Conservation (phyloP, 805 yeast species). For the Metschnikowia kunwiensis region DNA sequence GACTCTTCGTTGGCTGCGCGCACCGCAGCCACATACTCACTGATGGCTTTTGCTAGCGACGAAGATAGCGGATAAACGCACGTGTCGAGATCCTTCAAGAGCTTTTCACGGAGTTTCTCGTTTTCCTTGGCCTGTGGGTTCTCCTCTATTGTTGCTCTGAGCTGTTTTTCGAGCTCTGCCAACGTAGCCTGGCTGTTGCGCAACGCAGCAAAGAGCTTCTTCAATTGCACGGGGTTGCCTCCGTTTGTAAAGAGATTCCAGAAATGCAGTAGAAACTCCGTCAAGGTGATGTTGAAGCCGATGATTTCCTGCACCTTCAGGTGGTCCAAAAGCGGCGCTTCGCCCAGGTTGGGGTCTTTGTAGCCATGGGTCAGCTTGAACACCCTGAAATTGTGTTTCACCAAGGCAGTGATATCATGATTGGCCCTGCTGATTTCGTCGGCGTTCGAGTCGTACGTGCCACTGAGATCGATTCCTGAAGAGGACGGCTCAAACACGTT, state of each 20-base stretch:
- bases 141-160: constrained; percentile 14
- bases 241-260: constrained; percentile 40
- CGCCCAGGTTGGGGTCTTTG: constrained; percentile 14
- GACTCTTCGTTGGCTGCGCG: constrained; percentile 18
- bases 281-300: constrained; percentile 37
- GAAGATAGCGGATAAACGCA: constrained; percentile 32
- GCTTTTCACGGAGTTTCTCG: constrained; percentile 33
- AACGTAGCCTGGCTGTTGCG: constrained; percentile 34
- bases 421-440: constrained; percentile 43
- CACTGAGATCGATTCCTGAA: constrained; percentile 25
- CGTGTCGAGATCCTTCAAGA: constrained; percentile 30
- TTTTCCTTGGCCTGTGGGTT: constrained; percentile 22
- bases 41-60: constrained; percentile 34
- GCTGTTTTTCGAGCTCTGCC: constrained; percentile 25
- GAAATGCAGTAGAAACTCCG: constrained; percentile 42
- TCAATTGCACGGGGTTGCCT: constrained; percentile 36
- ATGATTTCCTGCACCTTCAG: constrained; percentile 32
- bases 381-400: constrained; percentile 54
- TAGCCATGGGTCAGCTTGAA: constrained; percentile 34
- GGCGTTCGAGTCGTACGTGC: constrained; percentile 28
- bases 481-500: constrained; percentile 18
- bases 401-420: constrained; percentile 43
- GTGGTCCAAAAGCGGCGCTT: constrained; percentile 35
- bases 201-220: constrained; percentile 35
- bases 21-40: constrained; percentile 34